Conservation (phyloP, 768 basidiomycete species). For the Symmetrospora coprosmae region DNA sequence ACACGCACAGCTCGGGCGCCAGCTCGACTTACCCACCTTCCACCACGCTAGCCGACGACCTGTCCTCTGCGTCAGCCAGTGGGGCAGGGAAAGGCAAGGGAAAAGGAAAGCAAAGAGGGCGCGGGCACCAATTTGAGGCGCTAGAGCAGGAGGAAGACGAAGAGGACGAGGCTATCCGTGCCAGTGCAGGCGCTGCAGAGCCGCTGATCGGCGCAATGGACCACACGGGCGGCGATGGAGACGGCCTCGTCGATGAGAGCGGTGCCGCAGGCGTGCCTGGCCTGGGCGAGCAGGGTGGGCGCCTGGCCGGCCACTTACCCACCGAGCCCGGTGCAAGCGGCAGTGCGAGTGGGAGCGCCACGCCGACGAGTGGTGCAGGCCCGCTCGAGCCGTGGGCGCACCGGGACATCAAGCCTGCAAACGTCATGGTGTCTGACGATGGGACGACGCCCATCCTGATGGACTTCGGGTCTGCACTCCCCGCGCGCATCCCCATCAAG, state of each 20-base stretch:
- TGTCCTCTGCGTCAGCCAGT: background rate
- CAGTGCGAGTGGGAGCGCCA: background rate
- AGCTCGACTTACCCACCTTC: conserved; percentile 21
- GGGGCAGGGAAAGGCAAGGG: conserved; percentile 1
- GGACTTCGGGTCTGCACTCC: conserved; percentile 89
- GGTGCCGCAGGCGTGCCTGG: background rate
- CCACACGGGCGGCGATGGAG: conserved; percentile 7
- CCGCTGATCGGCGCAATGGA: conserved; percentile 16
- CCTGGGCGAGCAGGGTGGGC: background rate
- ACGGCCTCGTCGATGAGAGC: conserved; percentile 38
- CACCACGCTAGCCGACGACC: background rate
- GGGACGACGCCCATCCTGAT: conserved; percentile 73
- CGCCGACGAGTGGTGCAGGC: background rate
- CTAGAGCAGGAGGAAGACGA: conserved; percentile 9
- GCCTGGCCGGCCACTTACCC: conserved; percentile 1
- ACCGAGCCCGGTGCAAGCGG: no score
- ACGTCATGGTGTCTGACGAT: conserved; percentile 92
- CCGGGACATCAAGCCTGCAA: conserved; percentile 68
- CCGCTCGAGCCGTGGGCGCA: conserved; percentile 75
- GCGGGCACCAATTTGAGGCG: conserved; percentile 19
- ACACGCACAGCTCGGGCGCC: conserved; percentile 48
- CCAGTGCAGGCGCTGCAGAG: conserved; percentile 17
- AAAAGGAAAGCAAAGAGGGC: conserved; percentile 40
- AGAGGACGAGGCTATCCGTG: conserved; percentile 14
- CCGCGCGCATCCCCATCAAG: conserved; percentile 67